Base-by-base conservation (phyloP, 768 basidiomycete species). In the Suillus lakei region DNA sequence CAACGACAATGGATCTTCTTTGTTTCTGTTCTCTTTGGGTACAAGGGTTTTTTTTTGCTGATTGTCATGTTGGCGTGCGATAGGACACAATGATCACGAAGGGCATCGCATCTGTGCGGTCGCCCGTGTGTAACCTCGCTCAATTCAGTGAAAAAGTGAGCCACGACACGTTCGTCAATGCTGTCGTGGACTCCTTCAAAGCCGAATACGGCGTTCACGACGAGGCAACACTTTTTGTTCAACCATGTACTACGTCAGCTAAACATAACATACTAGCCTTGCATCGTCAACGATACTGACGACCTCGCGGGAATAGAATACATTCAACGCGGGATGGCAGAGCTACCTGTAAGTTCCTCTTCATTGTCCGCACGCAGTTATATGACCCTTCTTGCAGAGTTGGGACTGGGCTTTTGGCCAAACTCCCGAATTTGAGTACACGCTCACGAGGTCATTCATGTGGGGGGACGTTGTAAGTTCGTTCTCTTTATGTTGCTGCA, bases 321-420 rank as follows among this genome's bases (percentile, higher is more conserved):
- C 71, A 90, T 98, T 21, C 80, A 78, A 64, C 75, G 83, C 32
- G 91, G 92, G 8, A 90, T 93, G 75, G 77, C 80, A 1, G 95
- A 97, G 73, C 80, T 99, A 60, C 84, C 81, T 70, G 94, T 91
- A 67, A 39, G 86, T 76, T 26, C n/a, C 26, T 43, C 32, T 43
- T 30, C 32, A 26, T 43, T 39, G 12, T 34, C 51, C 23, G 39
- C 44, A 23, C 16, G 15, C 16, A 21, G 43, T 43, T 62, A 44
- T 53, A 8, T 30, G 5, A 9, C 7, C 16, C 43, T 16, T 34
- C n/a, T 30, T 61, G 26, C 70, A 96, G 96, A 89, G 85, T 39
- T 98, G 98, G 98, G 85, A 93, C 26, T 99, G 96, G 95, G 81
- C 85, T 16, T 98, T 88, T 71, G 97, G 96, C 0, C 93, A 96